These are phyloP conservation scores for Thalassiosira profunda DNA, from an alignment of 108 stramenopile genomes.

Conservation along the genomic window DNA sequence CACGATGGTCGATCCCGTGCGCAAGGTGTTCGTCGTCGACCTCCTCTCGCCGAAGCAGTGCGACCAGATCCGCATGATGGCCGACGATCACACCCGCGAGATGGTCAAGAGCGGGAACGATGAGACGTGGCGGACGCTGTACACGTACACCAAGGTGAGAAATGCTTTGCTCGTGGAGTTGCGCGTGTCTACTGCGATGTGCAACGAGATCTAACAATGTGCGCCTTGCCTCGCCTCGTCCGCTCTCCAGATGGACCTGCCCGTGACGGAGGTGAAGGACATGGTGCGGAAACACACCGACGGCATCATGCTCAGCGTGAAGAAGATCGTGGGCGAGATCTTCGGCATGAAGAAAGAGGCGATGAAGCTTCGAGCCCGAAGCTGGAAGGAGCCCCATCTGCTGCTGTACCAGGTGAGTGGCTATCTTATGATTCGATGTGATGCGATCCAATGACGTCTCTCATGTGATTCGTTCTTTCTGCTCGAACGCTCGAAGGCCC, in stretches of 20 bases:
- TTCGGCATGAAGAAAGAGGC: constrained; percentile 48
- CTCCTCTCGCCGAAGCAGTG: constrained; percentile 54
- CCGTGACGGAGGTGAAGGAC: constrained; percentile 34
- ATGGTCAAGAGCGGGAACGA: neutral
- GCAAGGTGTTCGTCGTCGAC: constrained; percentile 57
- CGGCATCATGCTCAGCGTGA: constrained; percentile 29
- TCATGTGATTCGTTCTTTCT: neutral
- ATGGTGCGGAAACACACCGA: constrained; percentile 39
- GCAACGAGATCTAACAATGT: constrained; percentile 49
- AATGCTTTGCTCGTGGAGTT: constrained; percentile 36
- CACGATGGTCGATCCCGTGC: constrained; percentile 42
- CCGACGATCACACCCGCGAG: constrained; percentile 47
- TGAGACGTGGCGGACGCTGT: constrained; percentile 53
- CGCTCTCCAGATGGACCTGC: constrained; percentile 62
- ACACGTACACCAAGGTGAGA: constrained; percentile 60
- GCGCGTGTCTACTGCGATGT: constrained; percentile 31
- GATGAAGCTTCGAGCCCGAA: constrained; percentile 43
- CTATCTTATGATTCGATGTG: too few relatives aligned
- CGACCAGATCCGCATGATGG: constrained; percentile 46
- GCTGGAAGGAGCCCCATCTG: constrained; percentile 61
- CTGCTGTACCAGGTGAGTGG: constrained; percentile 56
- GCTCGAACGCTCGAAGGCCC: too few relatives aligned
- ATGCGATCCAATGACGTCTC: too few relatives aligned
- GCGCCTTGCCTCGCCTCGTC: constrained; percentile 49
- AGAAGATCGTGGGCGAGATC: constrained; percentile 38